Conservation (phyloP, 495 filamentous ascomycete species). For the Usnea hakonensis region DNA sequence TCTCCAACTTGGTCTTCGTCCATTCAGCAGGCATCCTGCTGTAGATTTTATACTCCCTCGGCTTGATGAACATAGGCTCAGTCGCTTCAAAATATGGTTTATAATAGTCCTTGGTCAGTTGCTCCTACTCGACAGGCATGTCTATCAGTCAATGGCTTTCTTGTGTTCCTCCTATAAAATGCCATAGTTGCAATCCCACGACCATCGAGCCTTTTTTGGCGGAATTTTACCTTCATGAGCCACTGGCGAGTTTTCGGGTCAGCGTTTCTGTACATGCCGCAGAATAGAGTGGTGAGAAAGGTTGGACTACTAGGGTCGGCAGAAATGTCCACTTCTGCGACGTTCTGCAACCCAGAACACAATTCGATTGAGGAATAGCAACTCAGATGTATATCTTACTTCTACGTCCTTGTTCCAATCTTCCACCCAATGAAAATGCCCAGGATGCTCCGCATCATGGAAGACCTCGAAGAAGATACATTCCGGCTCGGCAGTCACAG, state of each 20-base stretch:
- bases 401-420: conserved; percentile 31
- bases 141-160: neutral
- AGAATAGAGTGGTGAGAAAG: too few relatives aligned
- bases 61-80: conserved; percentile 43
- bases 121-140: conserved; percentile 28
- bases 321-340: neutral
- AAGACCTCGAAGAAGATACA: conserved; percentile 45
- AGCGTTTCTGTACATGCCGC: too few relatives aligned
- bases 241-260: neutral
- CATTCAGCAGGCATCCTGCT: conserved; percentile 26
- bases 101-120: conserved; percentile 45
- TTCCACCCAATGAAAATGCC: conserved; percentile 40
- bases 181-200: neutral
- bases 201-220: neutral
- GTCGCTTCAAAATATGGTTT: conserved; percentile 41
- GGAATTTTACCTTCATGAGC: neutral
- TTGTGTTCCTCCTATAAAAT: neutral
- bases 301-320: too few relatives aligned
- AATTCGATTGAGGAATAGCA: too few relatives aligned
- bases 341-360: too few relatives aligned
- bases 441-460: conserved; percentile 34
- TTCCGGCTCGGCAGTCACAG: conserved; percentile 38
- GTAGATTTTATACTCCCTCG: conserved; percentile 33
- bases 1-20: neutral
- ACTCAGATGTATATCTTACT: too few relatives aligned